A percentile compares a stretch with the other conserved stretches of the same genome.
Conservation (phyloP, 2,329 filamentous ascomycete genomes). For the Epichloe coenophiala region DNA sequence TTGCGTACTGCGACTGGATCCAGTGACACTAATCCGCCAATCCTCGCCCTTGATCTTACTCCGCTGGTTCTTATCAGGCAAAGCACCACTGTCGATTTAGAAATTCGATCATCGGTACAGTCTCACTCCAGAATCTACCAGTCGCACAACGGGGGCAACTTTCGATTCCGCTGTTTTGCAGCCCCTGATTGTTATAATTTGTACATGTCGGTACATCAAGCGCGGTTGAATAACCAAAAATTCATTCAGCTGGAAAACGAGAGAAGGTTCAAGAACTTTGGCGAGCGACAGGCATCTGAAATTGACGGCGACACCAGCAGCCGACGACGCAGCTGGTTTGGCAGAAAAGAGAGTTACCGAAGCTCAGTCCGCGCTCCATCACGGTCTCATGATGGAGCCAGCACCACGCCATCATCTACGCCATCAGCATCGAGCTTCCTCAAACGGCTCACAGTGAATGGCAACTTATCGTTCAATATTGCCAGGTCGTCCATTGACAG, state of each 20-base stretch:
- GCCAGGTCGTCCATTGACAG: slow-evolving; percentile 61
- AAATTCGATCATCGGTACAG: slow-evolving; percentile 77
- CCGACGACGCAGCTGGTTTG: slow-evolving; percentile 43
- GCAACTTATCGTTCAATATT: slow-evolving; percentile 65
- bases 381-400: slow-evolving; percentile 61
- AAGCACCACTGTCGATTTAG: slow-evolving; percentile 85
- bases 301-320: slow-evolving; percentile 34
- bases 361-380: slow-evolving; percentile 47
- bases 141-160: slow-evolving; percentile 52
- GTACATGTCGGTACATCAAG: slow-evolving; percentile 76
- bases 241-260: slow-evolving; percentile 59
- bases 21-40: slow-evolving; percentile 26
- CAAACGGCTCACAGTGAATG: slow-evolving; percentile 58
- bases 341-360: slow-evolving; percentile 51
- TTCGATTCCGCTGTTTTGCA: slow-evolving; percentile 77
- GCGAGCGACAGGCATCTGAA: slow-evolving; percentile 35
- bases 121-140: slow-evolving; percentile 53
- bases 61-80: slow-evolving; percentile 81
- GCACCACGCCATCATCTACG: slow-evolving; percentile 43
- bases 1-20: slow-evolving; percentile 19
- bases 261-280: slow-evolving; percentile 60
- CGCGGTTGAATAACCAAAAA: slow-evolving; percentile 83
- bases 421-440: slow-evolving; percentile 71
- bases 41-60: slow-evolving; percentile 70
- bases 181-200: slow-evolving; percentile 67